Evolutionary conservation across 2,329 filamentous ascomycete genomes (phyloP).

Genomic region (Chrysoporthe austroafricana): DNA sequence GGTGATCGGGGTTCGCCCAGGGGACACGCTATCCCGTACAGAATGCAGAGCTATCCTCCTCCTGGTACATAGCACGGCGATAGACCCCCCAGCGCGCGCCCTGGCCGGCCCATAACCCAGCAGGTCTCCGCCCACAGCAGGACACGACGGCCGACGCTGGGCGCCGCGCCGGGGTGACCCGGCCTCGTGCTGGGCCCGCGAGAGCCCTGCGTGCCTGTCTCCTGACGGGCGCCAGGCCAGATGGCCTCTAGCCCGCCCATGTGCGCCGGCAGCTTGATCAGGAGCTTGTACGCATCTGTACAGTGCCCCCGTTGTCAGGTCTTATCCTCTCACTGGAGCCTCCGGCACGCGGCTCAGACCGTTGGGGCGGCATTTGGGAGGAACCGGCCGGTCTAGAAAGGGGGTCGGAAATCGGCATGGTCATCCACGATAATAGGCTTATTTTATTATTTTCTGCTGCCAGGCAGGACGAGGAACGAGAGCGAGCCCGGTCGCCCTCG

Average conservation of each 20-base stretch:
- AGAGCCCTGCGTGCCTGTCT: background rate
- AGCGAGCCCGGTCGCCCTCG: background rate
- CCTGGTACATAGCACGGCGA: no score
- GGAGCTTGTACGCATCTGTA: background rate
- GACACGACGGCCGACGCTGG: no score
- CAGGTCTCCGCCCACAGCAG: no score
- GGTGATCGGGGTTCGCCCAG: no score
- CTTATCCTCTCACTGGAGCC: background rate
- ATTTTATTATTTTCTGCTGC: background rate
- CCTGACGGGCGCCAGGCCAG: background rate
- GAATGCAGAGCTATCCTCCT: no score
- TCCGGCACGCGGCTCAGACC: background rate
- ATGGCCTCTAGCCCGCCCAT: background rate
- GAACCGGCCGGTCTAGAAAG: background rate
- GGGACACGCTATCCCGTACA: no score
- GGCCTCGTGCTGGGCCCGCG: no score
- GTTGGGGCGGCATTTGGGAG: background rate
- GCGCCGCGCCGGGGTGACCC: no score
- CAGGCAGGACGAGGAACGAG: background rate
- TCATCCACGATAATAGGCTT: background rate
- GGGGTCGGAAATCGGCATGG: background rate
- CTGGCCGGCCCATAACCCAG: no score
- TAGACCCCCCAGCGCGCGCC: background rate
- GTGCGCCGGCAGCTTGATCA: background rate
- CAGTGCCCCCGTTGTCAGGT: background rate